Conservation (phyloP, 257 asterid genomes). For the Thymus quinquecostatus region DNA sequence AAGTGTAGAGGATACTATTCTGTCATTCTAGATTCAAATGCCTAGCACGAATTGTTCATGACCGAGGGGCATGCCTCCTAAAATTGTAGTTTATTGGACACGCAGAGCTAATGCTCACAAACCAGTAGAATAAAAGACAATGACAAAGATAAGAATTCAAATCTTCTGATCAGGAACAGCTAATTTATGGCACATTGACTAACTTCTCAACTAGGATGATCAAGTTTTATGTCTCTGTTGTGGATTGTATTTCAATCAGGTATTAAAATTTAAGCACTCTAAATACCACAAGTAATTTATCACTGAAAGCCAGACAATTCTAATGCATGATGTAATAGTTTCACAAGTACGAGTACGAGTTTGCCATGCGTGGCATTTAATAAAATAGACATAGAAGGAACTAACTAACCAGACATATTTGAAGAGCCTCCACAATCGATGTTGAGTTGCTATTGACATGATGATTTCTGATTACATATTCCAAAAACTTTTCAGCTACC, state of each 20-base stretch:
- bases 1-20: neutral
- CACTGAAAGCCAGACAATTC: constrained; percentile 20
- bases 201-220: neutral
- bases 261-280: constrained; percentile 16
- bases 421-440: constrained; percentile 71
- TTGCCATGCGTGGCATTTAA: constrained; percentile 2
- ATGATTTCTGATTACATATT: constrained; percentile 69
- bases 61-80: constrained; percentile 4
- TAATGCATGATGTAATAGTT: neutral
- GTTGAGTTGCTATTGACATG: constrained; percentile 58
- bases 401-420: constrained; percentile 76
- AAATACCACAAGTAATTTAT: neutral
- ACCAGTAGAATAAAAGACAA: neutral
- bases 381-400: constrained; percentile 5
- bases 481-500: constrained; percentile 51
- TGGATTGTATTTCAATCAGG: too few species aligned
- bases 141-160: neutral
- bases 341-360: neutral
- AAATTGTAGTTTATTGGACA: neutral
- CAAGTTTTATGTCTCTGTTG: neutral
- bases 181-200: neutral
- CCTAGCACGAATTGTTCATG: neutral
- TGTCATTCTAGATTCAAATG: neutral
- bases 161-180: neutral
- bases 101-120: neutral